A percentile compares a stretch with the other conserved stretches of the same genome.
These are phyloP conservation scores for Scedosporium aurantiacum DNA, from an alignment of 2,329 filamentous ascomycete species.

Conservation along the genomic window DNA sequence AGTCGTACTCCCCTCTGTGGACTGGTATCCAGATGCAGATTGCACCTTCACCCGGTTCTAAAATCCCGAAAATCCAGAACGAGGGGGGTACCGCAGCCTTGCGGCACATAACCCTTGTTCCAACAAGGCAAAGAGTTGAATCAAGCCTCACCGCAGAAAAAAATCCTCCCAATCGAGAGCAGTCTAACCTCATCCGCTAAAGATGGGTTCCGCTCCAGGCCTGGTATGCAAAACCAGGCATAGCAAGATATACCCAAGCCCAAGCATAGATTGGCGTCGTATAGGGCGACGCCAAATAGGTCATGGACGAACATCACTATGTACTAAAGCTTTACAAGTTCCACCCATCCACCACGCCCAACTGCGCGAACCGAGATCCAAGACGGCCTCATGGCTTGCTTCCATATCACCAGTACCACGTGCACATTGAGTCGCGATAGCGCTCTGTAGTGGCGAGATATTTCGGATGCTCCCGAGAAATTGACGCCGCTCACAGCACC, in stretches of 20 bases:
- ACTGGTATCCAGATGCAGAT: neutral
- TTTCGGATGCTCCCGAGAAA: no score
- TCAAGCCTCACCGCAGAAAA: neutral
- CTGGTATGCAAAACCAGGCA: neutral
- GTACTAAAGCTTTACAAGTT: constrained; percentile 7
- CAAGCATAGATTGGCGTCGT: neutral
- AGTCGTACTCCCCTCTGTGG: neutral
- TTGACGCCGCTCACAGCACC: no score
- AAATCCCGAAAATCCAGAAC: neutral
- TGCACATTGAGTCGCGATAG: no score
- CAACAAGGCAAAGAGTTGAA: neutral
- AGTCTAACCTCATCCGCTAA: neutral
- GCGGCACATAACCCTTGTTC: neutral
- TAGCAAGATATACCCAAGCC: neutral
- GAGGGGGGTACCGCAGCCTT: neutral
- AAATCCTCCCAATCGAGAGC: neutral
- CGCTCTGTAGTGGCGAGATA: no score
- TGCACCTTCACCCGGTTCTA: neutral
- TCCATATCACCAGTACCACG: neutral
- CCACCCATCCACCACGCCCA: neutral
- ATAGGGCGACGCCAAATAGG: neutral
- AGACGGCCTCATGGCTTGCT: neutral
- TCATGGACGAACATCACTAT: constrained; percentile 7
- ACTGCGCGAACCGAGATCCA: neutral
- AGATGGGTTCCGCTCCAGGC: neutral